phyloP scores from a whole-genome alignment of 192 early-diverging fungal genomes.

The Gryganskiella cystojenkinii region DNA sequence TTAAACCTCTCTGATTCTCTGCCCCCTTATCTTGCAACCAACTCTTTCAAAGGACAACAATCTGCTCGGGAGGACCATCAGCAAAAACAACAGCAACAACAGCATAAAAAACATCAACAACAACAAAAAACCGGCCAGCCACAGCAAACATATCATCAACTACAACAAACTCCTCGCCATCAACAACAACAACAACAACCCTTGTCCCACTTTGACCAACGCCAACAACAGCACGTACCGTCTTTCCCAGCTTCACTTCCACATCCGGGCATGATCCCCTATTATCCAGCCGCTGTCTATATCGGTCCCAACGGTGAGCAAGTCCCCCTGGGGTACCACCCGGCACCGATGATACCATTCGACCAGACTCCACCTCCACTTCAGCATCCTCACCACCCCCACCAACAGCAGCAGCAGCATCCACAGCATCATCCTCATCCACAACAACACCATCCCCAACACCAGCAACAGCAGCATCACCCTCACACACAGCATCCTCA shows the following conservation, averaged over 20 bases:
- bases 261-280: slow-evolving; percentile 30
- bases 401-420: slow-evolving; percentile 12
- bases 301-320: slow-evolving; percentile 45
- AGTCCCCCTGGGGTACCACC: slow-evolving; percentile 35
- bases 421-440: slow-evolving; percentile 13
- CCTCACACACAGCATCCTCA: slow-evolving; percentile 4
- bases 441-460: slow-evolving; percentile 10
- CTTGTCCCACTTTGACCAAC: background rate
- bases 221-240: slow-evolving; percentile 1
- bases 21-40: background rate
- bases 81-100: background rate
- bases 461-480: slow-evolving; percentile 1
- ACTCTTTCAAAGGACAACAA: background rate
- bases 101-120: slow-evolving; percentile 3
- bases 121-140: background rate
- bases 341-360: slow-evolving; percentile 20
- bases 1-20: too few relatives aligned
- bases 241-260: background rate
- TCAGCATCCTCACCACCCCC: background rate
- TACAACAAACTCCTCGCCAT: background rate
- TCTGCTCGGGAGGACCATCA: background rate
- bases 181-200: too few relatives aligned
- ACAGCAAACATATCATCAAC: background rate
- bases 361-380: slow-evolving; percentile 20
- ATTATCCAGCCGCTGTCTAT: slow-evolving; percentile 34